A percentile compares a stretch with the other conserved stretches of the same genome.
phyloP scores from a whole-genome alignment of 768 basidiomycete genomes.

The Leccinum longicurvipes region DNA sequence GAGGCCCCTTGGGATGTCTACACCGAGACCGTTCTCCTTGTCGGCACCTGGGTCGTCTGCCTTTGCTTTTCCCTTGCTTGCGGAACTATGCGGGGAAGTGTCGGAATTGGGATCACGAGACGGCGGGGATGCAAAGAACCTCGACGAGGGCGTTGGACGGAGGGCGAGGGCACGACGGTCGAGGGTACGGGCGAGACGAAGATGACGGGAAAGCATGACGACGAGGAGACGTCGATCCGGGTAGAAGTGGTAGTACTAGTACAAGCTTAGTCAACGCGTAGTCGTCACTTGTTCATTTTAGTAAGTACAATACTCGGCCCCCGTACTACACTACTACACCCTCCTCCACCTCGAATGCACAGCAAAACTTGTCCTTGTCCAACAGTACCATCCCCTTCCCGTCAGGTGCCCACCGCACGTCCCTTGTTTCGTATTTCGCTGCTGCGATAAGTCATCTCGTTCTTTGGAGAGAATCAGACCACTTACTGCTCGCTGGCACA shows the following conservation, averaged over 20 bases:
- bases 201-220: slow-evolving; percentile 60
- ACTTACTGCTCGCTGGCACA: slow-evolving; percentile 74
- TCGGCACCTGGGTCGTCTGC: slow-evolving; percentile 33
- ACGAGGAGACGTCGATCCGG: neutral
- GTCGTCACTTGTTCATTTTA: neutral
- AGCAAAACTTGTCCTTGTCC: slow-evolving; percentile 80
- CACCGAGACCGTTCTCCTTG: slow-evolving; percentile 24
- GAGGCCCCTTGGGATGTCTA: slow-evolving; percentile 59
- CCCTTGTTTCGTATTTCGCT: slow-evolving; percentile 71
- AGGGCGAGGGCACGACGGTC: slow-evolving; percentile 39
- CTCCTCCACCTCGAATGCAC: slow-evolving; percentile 75
- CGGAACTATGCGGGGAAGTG: slow-evolving; percentile 18
- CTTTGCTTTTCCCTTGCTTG: slow-evolving; percentile 33
- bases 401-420: slow-evolving; percentile 80
- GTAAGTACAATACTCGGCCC: neutral
- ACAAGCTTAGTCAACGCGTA: slow-evolving; percentile 19
- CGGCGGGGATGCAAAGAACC: slow-evolving; percentile 50
- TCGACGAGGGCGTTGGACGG: slow-evolving; percentile 30
- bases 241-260: neutral
- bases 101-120: slow-evolving; percentile 31
- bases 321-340: neutral
- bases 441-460: neutral
- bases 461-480: neutral
- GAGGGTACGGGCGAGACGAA: slow-evolving; percentile 50
- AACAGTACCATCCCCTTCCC: slow-evolving; percentile 76